Evolutionary conservation across 148 eudicot species (phyloP).

Genomic region (Dysphania ambrosioides): DNA sequence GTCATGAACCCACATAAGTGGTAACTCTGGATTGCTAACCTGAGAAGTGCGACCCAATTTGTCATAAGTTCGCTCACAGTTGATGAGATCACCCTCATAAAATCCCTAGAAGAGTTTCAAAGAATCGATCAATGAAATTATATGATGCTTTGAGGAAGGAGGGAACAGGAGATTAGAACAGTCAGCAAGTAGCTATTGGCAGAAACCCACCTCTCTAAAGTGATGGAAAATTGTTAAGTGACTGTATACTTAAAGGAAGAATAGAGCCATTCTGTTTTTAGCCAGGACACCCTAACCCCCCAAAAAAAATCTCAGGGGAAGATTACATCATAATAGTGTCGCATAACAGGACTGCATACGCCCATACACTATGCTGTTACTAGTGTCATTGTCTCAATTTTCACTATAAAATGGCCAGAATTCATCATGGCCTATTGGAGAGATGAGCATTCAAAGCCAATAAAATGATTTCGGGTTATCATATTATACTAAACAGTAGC

Average conservation of each 20-base stretch:
- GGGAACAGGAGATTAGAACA: neutral
- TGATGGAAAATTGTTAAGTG: neutral
- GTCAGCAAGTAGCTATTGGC: neutral
- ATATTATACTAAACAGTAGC: no score
- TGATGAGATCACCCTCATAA: slow-evolving; percentile 65
- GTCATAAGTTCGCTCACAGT: slow-evolving; percentile 71
- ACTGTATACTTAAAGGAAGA: neutral
- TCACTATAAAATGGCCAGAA: neutral
- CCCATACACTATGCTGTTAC: neutral
- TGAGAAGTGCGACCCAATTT: slow-evolving; percentile 88
- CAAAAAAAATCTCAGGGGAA: neutral
- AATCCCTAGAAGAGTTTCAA: slow-evolving; percentile 45
- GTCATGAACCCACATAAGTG: neutral
- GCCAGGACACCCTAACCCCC: no score
- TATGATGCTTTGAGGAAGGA: neutral
- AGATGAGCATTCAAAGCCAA: neutral
- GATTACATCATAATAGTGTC: neutral
- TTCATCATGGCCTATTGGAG: neutral
- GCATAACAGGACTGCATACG: neutral
- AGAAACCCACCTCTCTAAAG: neutral
- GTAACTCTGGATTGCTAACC: slow-evolving; percentile 40
- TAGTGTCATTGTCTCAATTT: neutral
- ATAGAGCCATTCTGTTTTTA: no score
- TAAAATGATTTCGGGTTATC: no score
- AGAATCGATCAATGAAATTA: neutral